Evolutionary conservation across 140 eudicot species (phyloP).

Genomic region (Flaveria floridana): DNA sequence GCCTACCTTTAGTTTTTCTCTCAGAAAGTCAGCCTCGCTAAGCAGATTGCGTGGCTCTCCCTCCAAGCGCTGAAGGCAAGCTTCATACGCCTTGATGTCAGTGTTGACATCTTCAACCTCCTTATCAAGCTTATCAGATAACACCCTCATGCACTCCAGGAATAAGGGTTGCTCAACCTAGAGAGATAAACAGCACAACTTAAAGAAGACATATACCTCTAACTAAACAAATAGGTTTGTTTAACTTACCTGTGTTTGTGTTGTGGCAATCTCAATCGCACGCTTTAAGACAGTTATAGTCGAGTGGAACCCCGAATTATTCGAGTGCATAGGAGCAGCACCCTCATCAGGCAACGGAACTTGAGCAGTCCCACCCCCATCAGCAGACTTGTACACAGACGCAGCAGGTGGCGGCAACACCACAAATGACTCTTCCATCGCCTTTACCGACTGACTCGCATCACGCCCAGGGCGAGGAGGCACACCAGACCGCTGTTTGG

Average conservation of each 20-base stretch:
- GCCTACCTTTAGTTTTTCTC: too few species aligned
- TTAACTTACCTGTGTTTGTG: conserved; percentile 73
- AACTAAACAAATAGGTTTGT: too few species aligned
- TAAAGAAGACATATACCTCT: too few species aligned
- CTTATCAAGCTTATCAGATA: too few species aligned
- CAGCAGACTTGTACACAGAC: conserved; percentile 79
- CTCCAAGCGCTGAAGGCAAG: too few species aligned
- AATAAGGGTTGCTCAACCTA: too few species aligned
- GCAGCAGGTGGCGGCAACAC: conserved; percentile 97
- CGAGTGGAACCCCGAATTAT: conserved; percentile 78
- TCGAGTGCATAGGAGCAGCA: conserved; percentile 53
- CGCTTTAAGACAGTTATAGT: conserved; percentile 84
- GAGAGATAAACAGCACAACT: too few species aligned
- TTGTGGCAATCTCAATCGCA: conserved; percentile 87
- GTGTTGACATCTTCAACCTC: too few species aligned
- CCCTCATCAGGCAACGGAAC: conserved; percentile 52
- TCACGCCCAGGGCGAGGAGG: conserved; percentile 82
- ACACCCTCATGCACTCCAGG: too few species aligned
- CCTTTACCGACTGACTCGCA: conserved; percentile 48
- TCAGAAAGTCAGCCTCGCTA: too few species aligned
- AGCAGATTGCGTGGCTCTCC: too few species aligned
- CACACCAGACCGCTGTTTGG: conserved; percentile 57
- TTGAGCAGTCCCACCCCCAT: conserved; percentile 53
- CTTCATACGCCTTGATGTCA: too few species aligned
- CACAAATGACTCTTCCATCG: conserved; percentile 96